Base-by-base conservation (phyloP, 495 filamentous ascomycete genomes). In the Podospora anserina region DNA sequence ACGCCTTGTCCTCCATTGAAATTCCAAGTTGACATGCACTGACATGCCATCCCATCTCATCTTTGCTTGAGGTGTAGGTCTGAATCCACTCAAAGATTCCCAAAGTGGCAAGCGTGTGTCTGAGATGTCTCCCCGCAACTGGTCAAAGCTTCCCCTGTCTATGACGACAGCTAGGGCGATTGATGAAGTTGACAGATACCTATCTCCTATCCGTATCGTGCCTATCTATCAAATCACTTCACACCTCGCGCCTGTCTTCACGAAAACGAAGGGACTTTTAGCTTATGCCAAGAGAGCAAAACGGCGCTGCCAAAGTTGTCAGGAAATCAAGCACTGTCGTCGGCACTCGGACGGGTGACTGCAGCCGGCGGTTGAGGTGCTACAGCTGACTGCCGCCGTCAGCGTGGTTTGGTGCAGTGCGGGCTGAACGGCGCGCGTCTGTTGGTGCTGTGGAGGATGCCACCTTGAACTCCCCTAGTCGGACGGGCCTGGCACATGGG, bases 401-500 rank as follows among this genome's bases (percentile, higher is more conserved):
- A 49, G 39, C 13, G 39, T 49, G 39, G 39, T 3, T 16, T 49
- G 39, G 39, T 49, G 39, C 39, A 58, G 55, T 18, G 55, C 55
- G 55, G n/a, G 55, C 23, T 26, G 55, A 58, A 58, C 55, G 55
- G 55, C 23, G 55, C 6, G 55, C 23, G 55, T 6, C 7, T 20
- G 23, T 23, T 23, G 23, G 23, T 23, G 23, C 19, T 58, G 23
- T 9, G 6, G 55, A 20, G n/a, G n/a, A 58, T 58, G n/a, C n/a
- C 23, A 58, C 55, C 55, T 20, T 5, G 54, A 23, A 20, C 18
- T 26, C 5, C 55, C 55, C 23, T 58, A 58, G n/a, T 19, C 55
- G 55, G n/a, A 11, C 23, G 20, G 27, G 9, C 27, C 61, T 63
- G 28, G 61, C 61, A 63, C 61, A 63, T 63, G 61, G 61, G 13